Percentiles rank a stretch among this genome's conserved stretches.
phyloP scores from a whole-genome alignment of 2,329 filamentous ascomycete species.

The Botrytis hyacinthi region DNA sequence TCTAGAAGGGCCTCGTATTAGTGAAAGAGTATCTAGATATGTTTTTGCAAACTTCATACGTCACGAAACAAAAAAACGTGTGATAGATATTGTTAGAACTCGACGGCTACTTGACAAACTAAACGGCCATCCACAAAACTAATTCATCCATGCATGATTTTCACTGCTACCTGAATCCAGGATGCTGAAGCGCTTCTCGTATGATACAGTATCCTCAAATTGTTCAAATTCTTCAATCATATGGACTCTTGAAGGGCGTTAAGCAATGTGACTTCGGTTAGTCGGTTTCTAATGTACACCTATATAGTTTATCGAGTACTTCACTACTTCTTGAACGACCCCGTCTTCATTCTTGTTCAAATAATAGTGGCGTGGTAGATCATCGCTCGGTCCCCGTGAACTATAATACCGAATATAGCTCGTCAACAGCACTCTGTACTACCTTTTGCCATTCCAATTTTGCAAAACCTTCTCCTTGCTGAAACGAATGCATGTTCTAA shows the following conservation, averaged over 20 bases:
- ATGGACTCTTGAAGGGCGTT: background rate
- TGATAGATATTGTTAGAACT: too few species aligned
- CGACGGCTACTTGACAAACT: too few species aligned
- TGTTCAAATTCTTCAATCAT: background rate
- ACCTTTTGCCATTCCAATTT: too few species aligned
- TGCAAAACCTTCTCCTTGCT: too few species aligned
- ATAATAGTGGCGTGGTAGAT: background rate
- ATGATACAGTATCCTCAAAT: background rate
- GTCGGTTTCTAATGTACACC: background rate
- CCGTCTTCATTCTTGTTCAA: background rate
- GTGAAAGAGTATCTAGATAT: background rate
- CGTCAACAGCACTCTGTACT: too few species aligned
- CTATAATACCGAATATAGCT: background rate
- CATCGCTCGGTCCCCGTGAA: background rate
- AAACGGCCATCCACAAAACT: background rate
- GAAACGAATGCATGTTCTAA: too few species aligned
- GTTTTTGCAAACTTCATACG: background rate
- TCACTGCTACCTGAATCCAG: too few species aligned
- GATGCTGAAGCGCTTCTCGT: background rate
- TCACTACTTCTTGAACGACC: background rate
- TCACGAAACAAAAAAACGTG: background rate
- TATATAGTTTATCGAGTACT: background rate
- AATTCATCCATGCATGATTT: background rate
- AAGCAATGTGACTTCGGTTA: background rate
- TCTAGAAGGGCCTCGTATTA: background rate